phyloP scores from a whole-genome alignment of 192 early-diverging fungal genomes.

The Funneliformis geosporum region DNA sequence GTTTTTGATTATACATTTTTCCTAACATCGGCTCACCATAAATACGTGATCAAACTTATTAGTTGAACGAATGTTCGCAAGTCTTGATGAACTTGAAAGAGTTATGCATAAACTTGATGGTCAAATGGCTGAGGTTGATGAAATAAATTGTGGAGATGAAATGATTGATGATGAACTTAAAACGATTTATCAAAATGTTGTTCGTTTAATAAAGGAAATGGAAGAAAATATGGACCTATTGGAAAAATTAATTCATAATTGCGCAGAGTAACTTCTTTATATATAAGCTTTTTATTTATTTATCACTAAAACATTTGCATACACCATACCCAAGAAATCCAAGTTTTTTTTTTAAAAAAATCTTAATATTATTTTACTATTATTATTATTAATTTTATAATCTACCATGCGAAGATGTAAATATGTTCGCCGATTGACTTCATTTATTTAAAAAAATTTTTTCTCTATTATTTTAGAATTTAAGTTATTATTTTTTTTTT shows the following conservation, averaged over 20 bases:
- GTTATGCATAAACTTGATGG: constrained; percentile 8
- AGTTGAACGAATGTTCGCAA: constrained; percentile 1
- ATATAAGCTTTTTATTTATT: too few species aligned
- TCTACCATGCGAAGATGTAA: too few species aligned
- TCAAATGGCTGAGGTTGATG: neutral
- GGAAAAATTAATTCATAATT: neutral
- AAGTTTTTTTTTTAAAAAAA: too few species aligned
- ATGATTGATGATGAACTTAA: neutral
- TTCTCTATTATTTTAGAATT: too few species aligned
- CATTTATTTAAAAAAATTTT: too few species aligned
- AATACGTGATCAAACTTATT: neutral
- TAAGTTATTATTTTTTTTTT: too few species aligned
- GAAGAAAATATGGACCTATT: constrained; percentile 11
- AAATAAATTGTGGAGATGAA: neutral
- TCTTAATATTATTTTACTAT: too few species aligned
- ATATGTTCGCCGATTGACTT: too few species aligned
- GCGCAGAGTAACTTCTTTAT: neutral
- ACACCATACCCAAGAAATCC: too few species aligned
- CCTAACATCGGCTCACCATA: too few species aligned
- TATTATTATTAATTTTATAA: too few species aligned
- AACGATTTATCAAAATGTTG: neutral
- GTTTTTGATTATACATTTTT: neutral
- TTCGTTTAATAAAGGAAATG: neutral
- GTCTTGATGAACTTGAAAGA: neutral
- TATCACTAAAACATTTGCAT: too few species aligned